Evolutionary conservation across 1,284 basidiomycete species (phyloP), one percentile per base, ranked within the genome.

Genomic region (Trametes polyzona): DNA sequence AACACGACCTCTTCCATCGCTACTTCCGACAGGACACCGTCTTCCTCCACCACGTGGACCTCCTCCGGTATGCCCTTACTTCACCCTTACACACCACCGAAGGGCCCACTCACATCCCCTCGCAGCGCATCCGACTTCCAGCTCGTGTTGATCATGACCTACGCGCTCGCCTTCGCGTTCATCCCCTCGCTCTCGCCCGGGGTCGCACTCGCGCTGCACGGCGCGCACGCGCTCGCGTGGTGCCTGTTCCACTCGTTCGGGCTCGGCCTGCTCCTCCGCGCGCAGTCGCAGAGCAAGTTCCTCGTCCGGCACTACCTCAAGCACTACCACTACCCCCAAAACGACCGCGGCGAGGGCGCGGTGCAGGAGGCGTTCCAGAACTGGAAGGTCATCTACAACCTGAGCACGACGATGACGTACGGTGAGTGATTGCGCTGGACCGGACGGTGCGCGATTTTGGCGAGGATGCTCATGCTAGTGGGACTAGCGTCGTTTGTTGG

Each of bases 371-470:
- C 96, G 0, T 99, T 98, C 68, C 80, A 82, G 30, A 96, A 96
- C 72, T 99, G 96, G 95, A 98, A 98, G 74, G 82, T 83, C 6
- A 82, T 93, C 33, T 98, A 96, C 74, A 98, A 98, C 73, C 76
- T 95, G 71, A 94, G 91, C 69, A 81, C 96, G 76, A 90, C 90
- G 70, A 97, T 98, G 94, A 96, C 91, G 8, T 98, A 98, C 73
- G 86, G 93, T 93, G 63, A 39, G 84, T 81, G 12, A 29, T 47
- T 8, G 19, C 43, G 16, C n/a, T n/a, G 24, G 30, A 27, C 4
- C 32, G 12, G 14, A 9, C 5, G 32, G 16, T 24, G n/a, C 8
- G 7, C 2, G 10, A 12, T 2, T 21, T 48, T 47, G 21, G 30
- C 17, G 16, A 14, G 36, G n/a, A 39, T 39, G 35, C 14, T 46